Evolutionary conservation across 1,284 basidiomycete species (phyloP).

Genomic region (Vanrija pseudolonga): DNA sequence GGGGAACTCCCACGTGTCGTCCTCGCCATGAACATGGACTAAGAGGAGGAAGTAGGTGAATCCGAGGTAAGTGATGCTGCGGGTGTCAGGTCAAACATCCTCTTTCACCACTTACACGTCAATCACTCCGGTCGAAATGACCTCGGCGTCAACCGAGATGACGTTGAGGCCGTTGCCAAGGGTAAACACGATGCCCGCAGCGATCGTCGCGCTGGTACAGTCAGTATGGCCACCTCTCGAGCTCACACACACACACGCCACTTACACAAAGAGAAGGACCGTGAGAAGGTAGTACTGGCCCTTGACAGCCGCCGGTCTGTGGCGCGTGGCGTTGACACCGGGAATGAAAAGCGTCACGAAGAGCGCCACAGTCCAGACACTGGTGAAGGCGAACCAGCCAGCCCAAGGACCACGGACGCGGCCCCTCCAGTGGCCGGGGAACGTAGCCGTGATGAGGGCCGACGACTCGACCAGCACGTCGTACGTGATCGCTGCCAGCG

Average conservation of each 20-base stretch:
- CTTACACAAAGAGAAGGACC: conserved; percentile 31
- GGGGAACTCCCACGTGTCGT: conserved; percentile 38
- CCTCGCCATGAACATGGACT: conserved; percentile 40
- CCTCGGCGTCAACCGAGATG: conserved; percentile 39
- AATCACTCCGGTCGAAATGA: conserved; percentile 43
- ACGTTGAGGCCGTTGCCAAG: conserved; percentile 38
- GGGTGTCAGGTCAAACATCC: background rate
- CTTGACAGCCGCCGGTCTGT: conserved; percentile 29
- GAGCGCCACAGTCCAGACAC: conserved; percentile 23
- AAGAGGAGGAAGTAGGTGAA: conserved; percentile 44
- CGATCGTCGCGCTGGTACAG: conserved; percentile 30
- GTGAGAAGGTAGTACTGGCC: conserved; percentile 38
- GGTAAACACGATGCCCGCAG: conserved; percentile 40
- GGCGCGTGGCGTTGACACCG: conserved; percentile 32
- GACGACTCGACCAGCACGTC: conserved; percentile 32
- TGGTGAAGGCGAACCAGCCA: conserved; percentile 30
- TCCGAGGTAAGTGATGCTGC: conserved; percentile 39
- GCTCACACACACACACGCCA: background rate
- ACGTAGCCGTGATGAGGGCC: conserved; percentile 11
- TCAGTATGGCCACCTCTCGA: conserved; percentile 2
- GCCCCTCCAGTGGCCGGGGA: background rate
- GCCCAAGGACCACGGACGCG: conserved; percentile 2
- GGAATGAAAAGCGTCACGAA: conserved; percentile 34
- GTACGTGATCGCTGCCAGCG: conserved; percentile 13
- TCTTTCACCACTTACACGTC: conserved; percentile 30